Conservation (phyloP, 257 asterid species). For the Cruciata laevipes region DNA sequence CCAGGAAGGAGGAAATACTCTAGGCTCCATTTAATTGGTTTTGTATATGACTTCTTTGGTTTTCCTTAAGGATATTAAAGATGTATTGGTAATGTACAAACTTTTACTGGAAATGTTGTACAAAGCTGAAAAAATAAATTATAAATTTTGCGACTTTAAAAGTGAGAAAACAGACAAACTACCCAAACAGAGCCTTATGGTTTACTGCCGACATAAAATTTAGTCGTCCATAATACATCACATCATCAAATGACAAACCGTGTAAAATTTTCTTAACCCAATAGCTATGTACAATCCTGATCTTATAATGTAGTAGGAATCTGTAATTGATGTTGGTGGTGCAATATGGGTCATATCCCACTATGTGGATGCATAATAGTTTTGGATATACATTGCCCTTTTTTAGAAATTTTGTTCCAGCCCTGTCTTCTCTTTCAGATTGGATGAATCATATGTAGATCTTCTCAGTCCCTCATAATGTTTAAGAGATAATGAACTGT, state of each 20-base stretch:
- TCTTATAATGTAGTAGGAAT: background rate
- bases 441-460: background rate
- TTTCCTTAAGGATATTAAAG: too few species aligned
- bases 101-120: too few species aligned
- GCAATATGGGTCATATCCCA: background rate
- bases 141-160: too few species aligned
- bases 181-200: background rate
- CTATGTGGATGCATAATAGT: background rate
- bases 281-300: background rate
- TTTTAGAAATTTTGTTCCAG: background rate
- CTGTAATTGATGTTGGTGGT: background rate
- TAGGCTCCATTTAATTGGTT: background rate
- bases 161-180: too few species aligned
- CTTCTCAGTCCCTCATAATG: background rate
- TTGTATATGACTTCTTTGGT: too few species aligned
- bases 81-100: too few species aligned
- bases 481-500: background rate
- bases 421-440: constrained; percentile 1
- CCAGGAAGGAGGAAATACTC: background rate
- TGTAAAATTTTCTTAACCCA: background rate
- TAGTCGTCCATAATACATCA: background rate
- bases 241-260: background rate
- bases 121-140: too few species aligned
- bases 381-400: background rate
- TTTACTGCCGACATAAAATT: background rate